Base-by-base conservation (phyloP, 2,329 filamentous ascomycete genomes). In the Clarireedia homoeocarpa region DNA sequence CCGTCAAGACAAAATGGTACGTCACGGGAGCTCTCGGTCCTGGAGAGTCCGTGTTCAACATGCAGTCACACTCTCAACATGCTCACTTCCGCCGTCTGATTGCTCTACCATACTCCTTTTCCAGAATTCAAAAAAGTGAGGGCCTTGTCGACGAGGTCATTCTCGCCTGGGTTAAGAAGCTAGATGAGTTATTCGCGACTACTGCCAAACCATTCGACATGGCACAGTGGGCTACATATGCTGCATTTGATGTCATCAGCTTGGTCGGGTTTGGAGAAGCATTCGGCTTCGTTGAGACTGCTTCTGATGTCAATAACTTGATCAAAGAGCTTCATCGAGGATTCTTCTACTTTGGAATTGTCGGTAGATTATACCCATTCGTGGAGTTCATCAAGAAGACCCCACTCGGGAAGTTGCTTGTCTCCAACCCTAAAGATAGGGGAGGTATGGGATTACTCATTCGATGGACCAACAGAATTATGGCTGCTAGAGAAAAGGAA, bases 81-180 rank as follows among this genome's bases (percentile, higher is more conserved):
- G 72, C 78, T 3, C 69, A 72, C 2, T 78, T 76, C 61, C 72
- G 81, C 17, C 82, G 81, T 67, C 72, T 80, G 23, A 74, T 77
- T 24, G 81, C 79, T 1, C 72, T 74, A 1, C 75, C 78, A 2
- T 48, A 83, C 62, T 77, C 73, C 53, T 80, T 82, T 62, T 73
- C 69, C 46, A 82, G 80, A 61, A 75, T 83, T 61, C 79, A 77
- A 67, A 78, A 75, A 60, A 83, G 81, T 76, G 81, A 84, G 65
- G 76, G 77, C 0, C 61, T 83, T 30, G 71, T 84, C 2, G 79
- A 83, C 57, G 59, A 64, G 2, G 71, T 75, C 9, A 79, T 83
- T 48, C 56, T 65, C 2, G 67, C 73, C n/a, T 84, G 79, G 80
- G 70, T 77, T 7, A 61, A 64, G 3, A 75, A 72, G n/a, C 69